Conservation (phyloP, 169 alveolate genomes). For the Eimeria brunetti region DNA sequence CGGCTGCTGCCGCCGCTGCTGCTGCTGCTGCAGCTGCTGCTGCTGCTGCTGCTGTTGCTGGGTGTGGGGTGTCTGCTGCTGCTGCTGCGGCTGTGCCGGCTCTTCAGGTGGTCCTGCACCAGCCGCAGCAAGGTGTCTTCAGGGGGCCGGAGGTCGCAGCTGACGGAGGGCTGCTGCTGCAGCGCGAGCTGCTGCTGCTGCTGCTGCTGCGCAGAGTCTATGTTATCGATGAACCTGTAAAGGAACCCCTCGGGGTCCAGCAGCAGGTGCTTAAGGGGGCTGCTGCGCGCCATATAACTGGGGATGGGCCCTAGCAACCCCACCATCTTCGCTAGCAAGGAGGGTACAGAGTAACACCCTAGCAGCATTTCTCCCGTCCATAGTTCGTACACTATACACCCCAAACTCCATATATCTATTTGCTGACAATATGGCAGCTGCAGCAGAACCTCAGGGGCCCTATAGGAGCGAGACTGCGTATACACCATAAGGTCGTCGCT, state of each 20-base stretch:
- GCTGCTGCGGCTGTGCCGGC: not conserved
- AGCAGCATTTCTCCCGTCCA: conserved; percentile 92
- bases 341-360: conserved; percentile 92
- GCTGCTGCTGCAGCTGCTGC: conserved; percentile 27
- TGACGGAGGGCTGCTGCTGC: conserved; percentile 49
- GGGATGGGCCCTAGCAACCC: conserved; percentile 93
- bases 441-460: conserved; percentile 99
- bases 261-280: conserved; percentile 89
- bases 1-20: conserved; percentile 52
- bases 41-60: conserved; percentile 50
- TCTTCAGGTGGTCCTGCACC: conserved; percentile 33
- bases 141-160: conserved; percentile 28
- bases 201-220: not conserved
- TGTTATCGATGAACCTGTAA: conserved; percentile 83
- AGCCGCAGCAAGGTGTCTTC: conserved; percentile 31
- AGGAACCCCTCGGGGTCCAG: conserved; percentile 92
- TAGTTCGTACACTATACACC: conserved; percentile 98
- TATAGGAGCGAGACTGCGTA: conserved; percentile 97
- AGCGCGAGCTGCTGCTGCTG: too few species aligned
- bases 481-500: conserved; percentile 96
- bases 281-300: conserved; percentile 93
- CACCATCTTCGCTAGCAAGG: conserved; percentile 92
- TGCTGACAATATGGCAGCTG: conserved; percentile 98
- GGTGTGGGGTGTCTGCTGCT: conserved; percentile 5
- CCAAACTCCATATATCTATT: conserved; percentile 99